Evolutionary conservation across 495 filamentous ascomycete species (phyloP).

Genomic region (Aspergillus nidulans): DNA sequence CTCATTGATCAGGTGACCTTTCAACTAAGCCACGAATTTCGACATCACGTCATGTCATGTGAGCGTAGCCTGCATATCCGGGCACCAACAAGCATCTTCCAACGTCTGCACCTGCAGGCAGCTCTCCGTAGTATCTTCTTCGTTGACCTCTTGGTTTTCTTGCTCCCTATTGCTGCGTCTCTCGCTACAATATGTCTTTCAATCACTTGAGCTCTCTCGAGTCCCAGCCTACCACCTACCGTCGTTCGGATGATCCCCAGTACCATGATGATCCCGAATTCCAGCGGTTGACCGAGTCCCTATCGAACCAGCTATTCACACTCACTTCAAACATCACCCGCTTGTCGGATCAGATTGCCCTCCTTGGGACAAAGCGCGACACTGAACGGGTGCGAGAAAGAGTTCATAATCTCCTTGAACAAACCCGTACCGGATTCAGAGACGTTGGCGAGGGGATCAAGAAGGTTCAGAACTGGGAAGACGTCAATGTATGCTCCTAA

Average conservation of each 20-base stretch:
- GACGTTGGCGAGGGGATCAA: slow-evolving; percentile 90
- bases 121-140: not conserved
- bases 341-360: slow-evolving; percentile 71
- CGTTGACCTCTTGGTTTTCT: slow-evolving; percentile 2
- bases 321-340: slow-evolving; percentile 82
- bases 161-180: slow-evolving; percentile 6
- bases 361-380: slow-evolving; percentile 85
- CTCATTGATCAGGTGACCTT: slow-evolving; percentile 23
- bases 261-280: slow-evolving; percentile 91
- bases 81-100: slow-evolving; percentile 16
- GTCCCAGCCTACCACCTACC: slow-evolving; percentile 66
- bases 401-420: slow-evolving; percentile 78
- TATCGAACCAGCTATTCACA: slow-evolving; percentile 80
- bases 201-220: slow-evolving; percentile 80
- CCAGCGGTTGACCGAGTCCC: slow-evolving; percentile 67
- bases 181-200: slow-evolving; percentile 70
- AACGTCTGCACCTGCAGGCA: slow-evolving; percentile 11
- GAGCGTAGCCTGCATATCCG: slow-evolving; percentile 30
- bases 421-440: slow-evolving; percentile 83
- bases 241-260: slow-evolving; percentile 64
- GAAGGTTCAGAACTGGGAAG: slow-evolving; percentile 85
- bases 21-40: slow-evolving; percentile 12
- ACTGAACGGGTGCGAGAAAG: slow-evolving; percentile 87
- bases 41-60: slow-evolving; percentile 29
- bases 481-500: slow-evolving; percentile 71